These are phyloP conservation scores for Saposhnikovia divaricata DNA, from an alignment of 129 eudicot species.

Conservation along the genomic window DNA sequence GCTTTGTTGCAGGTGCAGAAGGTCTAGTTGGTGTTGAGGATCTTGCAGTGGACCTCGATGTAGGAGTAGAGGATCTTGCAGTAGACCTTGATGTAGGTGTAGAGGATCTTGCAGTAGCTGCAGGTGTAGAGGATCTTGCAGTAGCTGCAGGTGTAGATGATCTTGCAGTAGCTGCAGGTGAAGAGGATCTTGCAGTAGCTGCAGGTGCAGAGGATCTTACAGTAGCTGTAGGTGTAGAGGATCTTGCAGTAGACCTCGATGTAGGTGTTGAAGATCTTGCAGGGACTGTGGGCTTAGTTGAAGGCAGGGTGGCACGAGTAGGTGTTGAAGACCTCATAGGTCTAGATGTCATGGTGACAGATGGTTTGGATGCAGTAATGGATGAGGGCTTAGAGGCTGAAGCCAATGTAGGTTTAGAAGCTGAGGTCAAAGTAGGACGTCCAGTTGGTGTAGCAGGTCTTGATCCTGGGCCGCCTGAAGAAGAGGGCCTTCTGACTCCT, in stretches of 20 bases:
- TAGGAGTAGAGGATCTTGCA: conserved; percentile 70
- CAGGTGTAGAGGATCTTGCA: conserved; percentile 66
- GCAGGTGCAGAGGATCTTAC: conserved; percentile 72
- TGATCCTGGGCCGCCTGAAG: conserved; percentile 69
- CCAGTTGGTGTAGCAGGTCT: conserved; percentile 82
- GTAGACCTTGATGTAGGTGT: conserved; percentile 64
- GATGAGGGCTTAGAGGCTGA: conserved; percentile 34
- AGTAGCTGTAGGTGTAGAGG: conserved; percentile 28
- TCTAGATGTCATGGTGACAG: conserved; percentile 22
- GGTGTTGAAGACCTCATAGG: conserved; percentile 69
- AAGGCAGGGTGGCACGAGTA: conserved; percentile 42
- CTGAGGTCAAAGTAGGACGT: conserved; percentile 45
- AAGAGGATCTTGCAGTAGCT: neutral
- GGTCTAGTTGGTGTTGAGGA: conserved; percentile 47
- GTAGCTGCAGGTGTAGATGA: conserved; percentile 5
- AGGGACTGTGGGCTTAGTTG: conserved; percentile 28
- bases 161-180: neutral
- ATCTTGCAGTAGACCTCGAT: conserved; percentile 32
- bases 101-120: conserved; percentile 42
- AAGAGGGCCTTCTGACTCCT: conserved; percentile 67
- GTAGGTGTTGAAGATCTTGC: conserved; percentile 45
- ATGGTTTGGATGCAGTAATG: conserved; percentile 45
- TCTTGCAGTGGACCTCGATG: conserved; percentile 38
- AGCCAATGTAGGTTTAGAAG: conserved; percentile 43
- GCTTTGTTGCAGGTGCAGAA: conserved; percentile 39